Base-by-base conservation (phyloP, 805 yeast genomes). In the Myxozyma sirexii region DNA sequence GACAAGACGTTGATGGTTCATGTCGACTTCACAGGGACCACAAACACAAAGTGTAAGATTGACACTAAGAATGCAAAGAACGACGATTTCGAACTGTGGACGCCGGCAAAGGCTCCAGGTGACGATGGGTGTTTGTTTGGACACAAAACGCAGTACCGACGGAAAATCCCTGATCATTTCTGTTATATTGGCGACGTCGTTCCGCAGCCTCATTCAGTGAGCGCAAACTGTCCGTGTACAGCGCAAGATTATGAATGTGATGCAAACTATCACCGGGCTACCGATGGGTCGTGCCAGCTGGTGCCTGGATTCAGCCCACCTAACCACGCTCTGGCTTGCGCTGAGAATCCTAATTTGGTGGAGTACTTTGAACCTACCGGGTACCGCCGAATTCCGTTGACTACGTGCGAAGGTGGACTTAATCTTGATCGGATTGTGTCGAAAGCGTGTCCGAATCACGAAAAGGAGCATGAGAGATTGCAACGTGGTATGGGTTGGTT, bases 161-260 rank as follows among this genome's bases (percentile, higher is more conserved):
- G 87, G 59, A 83, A 87, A 69, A 76, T 77, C 19, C 75, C 84
- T 0, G 83, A 83, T 24, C 80, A 78, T 48, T 82, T 85, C 63
- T 93, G 96, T 74, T 88, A 84, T 69, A 69, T 77, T 41, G 82
- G 78, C 56, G 82, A 82, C 55, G 83, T 85, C 2, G 84, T 87
- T 47, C 77, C 88, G 43, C 71, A 76, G 27, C 91, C 88, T 1
- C 82, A 78, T 69, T 15, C 54, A 6, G 77, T 81, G 12, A 71
- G 81, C 10, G 77, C 83, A 60, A 85, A 88, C 71, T 94, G 99
- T 76, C 71, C 86, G 1, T 94, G 99, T 76, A 80, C 94, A 0
- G 82, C 97, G 73, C 81, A 82, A 54, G 99, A 93, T 70, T 94
- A 77, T 70, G 99, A 94, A 74, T 94, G 99, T 80, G 99, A 94